These are phyloP conservation scores for Alternaria sp. DNA, from an alignment of 2,329 filamentous ascomycete genomes.

Conservation along the genomic window DNA sequence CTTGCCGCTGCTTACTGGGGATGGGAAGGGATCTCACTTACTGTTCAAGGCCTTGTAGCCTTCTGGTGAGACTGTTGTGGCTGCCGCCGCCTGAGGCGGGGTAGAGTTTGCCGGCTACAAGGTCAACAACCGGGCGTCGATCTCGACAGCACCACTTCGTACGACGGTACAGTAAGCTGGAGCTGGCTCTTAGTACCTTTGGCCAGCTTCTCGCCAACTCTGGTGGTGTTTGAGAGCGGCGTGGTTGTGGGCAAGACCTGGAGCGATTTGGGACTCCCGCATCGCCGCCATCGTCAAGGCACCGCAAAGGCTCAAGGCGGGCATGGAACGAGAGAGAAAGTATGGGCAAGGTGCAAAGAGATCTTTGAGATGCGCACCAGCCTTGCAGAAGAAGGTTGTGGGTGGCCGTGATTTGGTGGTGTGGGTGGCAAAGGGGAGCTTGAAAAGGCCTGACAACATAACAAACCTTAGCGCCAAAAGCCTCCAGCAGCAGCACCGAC, in stretches of 20 bases:
- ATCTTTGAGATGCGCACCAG: neutral
- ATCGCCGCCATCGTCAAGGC: neutral
- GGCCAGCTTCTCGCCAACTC: neutral
- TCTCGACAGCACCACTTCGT: neutral
- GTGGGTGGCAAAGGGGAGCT: neutral
- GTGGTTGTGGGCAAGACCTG: neutral
- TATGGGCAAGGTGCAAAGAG: neutral
- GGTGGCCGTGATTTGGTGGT: constrained; percentile 3
- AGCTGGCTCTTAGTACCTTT: neutral
- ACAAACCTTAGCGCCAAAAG: neutral
- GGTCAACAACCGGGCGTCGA: neutral
- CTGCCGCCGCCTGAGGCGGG: neutral
- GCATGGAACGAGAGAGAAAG: neutral
- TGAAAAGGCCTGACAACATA: neutral
- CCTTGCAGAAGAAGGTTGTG: neutral
- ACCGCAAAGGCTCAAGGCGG: neutral
- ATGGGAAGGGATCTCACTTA: neutral
- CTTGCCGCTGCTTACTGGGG: neutral
- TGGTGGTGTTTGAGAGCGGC: neutral
- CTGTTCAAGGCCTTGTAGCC: neutral
- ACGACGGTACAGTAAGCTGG: neutral
- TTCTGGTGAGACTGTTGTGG: neutral
- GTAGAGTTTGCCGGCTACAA: neutral
- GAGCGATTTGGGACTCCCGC: neutral
- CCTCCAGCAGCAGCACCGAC: neutral